phyloP scores from a whole-genome alignment of 495 filamentous ascomycete species.

The Trichoderma parareesei region DNA sequence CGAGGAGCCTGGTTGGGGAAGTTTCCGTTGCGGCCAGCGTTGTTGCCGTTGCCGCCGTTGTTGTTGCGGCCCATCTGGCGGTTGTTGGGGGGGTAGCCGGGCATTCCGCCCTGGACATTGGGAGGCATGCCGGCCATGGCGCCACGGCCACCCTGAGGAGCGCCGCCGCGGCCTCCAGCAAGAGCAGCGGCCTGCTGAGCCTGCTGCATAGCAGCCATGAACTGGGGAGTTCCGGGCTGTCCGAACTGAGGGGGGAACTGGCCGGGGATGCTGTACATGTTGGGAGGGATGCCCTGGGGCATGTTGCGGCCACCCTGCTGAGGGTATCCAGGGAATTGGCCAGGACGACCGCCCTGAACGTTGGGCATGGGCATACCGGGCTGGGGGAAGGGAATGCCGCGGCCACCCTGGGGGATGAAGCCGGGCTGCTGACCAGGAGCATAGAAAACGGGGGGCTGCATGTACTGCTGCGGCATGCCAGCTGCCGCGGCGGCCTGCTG shows the following conservation, averaged over 20 bases:
- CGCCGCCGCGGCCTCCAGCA: conserved; percentile 55
- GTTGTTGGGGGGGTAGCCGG: conserved; percentile 50
- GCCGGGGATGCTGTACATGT: conserved; percentile 64
- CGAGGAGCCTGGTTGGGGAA: conserved; percentile 40
- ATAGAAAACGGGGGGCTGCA: conserved; percentile 85
- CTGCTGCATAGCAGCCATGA: conserved; percentile 59
- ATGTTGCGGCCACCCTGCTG: conserved; percentile 77
- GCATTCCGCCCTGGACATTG: conserved; percentile 47
- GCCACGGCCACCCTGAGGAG: conserved; percentile 55
- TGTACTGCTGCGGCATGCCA: conserved; percentile 77
- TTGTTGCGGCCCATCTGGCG: conserved; percentile 28
- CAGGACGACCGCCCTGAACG: conserved; percentile 73
- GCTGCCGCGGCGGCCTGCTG: conserved; percentile 93
- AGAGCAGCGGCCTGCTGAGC: conserved; percentile 51
- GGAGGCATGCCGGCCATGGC: conserved; percentile 48
- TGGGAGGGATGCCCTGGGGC: conserved; percentile 71
- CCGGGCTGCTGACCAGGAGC: conserved; percentile 71
- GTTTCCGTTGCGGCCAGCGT: conserved; percentile 29
- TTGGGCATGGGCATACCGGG: conserved; percentile 71
- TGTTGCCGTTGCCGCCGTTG: conserved; percentile 31
- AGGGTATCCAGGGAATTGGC: conserved; percentile 71
- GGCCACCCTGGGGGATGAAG: conserved; percentile 66
- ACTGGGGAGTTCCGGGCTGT: conserved; percentile 43
- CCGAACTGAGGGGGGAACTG: conserved; percentile 57
- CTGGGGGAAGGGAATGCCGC: conserved; percentile 84